Percentiles rank a stretch among this genome's conserved stretches.
Evolutionary conservation across 73 alveolate species (phyloP).

Genomic region (Halteria grandinella): DNA sequence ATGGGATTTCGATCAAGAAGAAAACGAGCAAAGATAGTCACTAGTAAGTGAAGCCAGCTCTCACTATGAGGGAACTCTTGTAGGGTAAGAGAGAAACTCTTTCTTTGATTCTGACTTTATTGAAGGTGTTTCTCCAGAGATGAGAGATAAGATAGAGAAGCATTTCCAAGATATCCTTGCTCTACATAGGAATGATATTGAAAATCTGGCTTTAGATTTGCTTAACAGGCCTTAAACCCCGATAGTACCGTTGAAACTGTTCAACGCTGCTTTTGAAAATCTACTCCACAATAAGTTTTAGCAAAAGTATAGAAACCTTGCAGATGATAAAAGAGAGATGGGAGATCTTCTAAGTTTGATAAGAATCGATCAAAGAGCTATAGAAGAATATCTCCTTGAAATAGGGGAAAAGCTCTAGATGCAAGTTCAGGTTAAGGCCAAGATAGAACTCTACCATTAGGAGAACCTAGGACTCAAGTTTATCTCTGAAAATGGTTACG

Average conservation of each 20-base stretch:
- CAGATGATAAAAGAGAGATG: neutral
- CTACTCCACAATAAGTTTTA: too few species aligned
- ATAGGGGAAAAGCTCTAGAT: neutral
- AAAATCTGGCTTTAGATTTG: neutral
- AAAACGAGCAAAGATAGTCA: neutral
- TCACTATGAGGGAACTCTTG: neutral
- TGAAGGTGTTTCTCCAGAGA: neutral
- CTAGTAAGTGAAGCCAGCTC: neutral
- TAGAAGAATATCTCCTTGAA: constrained; percentile 1
- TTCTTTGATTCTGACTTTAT: neutral
- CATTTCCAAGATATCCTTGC: constrained; percentile 3
- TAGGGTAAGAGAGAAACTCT: neutral
- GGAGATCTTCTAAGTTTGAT: neutral
- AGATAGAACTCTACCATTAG: constrained; percentile 36
- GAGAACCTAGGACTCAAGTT: constrained; percentile 45
- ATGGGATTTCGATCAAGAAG: neutral
- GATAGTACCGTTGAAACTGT: constrained; percentile 18
- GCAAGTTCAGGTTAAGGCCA: constrained; percentile 11
- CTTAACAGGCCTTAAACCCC: neutral
- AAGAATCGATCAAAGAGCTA: neutral
- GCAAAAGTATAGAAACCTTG: neutral
- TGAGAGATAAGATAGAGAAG: neutral
- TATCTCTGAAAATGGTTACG: constrained; percentile 20
- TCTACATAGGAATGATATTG: neutral
- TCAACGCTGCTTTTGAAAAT: constrained; percentile 5